Base-by-base conservation (phyloP, 2,329 filamentous ascomycete species). In the Aureobasidium zeae region DNA sequence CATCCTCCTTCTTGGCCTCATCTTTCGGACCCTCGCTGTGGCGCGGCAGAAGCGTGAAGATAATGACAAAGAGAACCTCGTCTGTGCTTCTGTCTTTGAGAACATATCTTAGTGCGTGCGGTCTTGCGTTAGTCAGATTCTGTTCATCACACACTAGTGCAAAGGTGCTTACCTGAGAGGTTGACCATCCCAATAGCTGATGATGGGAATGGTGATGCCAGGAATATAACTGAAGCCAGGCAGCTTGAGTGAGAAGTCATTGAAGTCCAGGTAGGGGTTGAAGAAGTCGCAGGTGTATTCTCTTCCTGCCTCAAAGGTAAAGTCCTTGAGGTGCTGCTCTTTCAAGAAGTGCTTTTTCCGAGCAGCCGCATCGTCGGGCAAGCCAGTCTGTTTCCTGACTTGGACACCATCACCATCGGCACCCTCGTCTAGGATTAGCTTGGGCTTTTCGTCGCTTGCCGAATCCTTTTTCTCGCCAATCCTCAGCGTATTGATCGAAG, bases 251-350 rank as follows among this genome's bases (percentile, higher is more conserved):
- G 81, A 72, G 55, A 89, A 80, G 52, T 81, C 79, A 56, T 79
- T 82, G 60, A 96, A 95, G 62, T 94, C 86, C 33, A 98, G 64
- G 63, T 94, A 95, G 2, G 84, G 83, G 60, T 96, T 96, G 63
- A 81, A 94, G 63, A 98, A 96, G 59, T 84, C 80, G 50, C 70
- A 73, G 48, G 69, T 64, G 63, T 83, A 83, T 46, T 70, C 64
- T 50, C 77, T 66, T 0, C 76, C 79, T 37, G 67, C 66, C 55
- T 81, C 76, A 57, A 82, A 83, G 9, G 64, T 66, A 56, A 81
- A 83, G 2, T 62, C 60, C 50, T 70, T 70, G 51, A 77, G 63
- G 45, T 73, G 69, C 16, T 62, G 60, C 54, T 77, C 69, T 4
- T 68, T 67, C 44, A 83, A 63, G 54, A 81, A 83, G 54, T 68